phyloP scores from a whole-genome alignment of 176 grass and related monocot genomes.

The Otatea glauca region DNA sequence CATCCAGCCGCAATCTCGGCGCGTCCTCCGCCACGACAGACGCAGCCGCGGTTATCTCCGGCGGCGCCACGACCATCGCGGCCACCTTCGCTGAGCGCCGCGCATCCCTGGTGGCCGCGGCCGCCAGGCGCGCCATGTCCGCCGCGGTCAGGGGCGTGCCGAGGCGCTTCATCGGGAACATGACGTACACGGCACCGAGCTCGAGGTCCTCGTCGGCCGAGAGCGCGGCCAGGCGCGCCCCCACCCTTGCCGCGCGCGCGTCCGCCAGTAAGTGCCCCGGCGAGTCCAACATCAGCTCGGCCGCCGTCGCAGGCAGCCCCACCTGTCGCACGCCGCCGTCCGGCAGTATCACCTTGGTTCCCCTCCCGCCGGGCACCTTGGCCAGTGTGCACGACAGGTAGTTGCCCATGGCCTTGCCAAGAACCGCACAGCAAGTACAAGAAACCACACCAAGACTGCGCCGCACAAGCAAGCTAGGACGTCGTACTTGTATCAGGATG shows the following conservation, averaged over 20 bases:
- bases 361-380: constrained; percentile 9
- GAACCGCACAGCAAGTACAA: not conserved
- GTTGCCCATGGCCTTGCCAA: constrained; percentile 66
- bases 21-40: not conserved
- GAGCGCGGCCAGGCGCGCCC: constrained; percentile 62
- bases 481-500: not conserved
- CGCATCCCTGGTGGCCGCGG: constrained; percentile 56
- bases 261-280: constrained; percentile 80
- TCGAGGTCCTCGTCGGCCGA: constrained; percentile 82
- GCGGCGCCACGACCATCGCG: not conserved
- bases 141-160: constrained; percentile 47
- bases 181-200: constrained; percentile 59
- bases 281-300: constrained; percentile 83
- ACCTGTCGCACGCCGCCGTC: constrained; percentile 55
- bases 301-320: constrained; percentile 52
- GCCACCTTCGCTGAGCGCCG: constrained; percentile 51
- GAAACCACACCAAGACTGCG: not conserved
- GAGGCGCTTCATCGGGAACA: constrained; percentile 77
- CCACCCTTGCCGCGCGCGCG: constrained; percentile 48
- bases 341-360: constrained; percentile 68
- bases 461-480: not conserved
- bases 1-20: constrained; percentile 47
- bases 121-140: constrained; percentile 58
- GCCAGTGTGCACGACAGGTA: constrained; percentile 73
- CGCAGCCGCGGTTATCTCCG: not conserved